A percentile compares a stretch with the other conserved stretches of the same genome.
These are phyloP conservation scores for Bertia moriformis DNA, from an alignment of 2,329 filamentous ascomycete genomes.

Conservation along the genomic window DNA sequence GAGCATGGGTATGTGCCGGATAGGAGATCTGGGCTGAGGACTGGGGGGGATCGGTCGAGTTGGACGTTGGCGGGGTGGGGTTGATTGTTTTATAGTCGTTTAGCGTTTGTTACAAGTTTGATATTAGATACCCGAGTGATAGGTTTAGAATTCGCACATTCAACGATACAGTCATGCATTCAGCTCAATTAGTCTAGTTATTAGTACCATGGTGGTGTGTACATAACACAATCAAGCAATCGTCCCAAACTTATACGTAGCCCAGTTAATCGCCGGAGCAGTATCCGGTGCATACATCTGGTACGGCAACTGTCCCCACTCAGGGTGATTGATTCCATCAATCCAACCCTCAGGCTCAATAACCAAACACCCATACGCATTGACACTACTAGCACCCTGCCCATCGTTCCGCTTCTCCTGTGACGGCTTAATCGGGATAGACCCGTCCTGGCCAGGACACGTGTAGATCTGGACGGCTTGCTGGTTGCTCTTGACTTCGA, in stretches of 20 bases:
- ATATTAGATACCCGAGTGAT: not conserved
- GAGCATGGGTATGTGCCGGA: not conserved
- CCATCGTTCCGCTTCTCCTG: conserved; percentile 7
- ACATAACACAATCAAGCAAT: not conserved
- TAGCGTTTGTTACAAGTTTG: no score
- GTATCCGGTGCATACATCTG: conserved; percentile 3
- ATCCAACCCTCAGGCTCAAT: conserved; percentile 10
- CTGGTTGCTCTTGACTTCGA: conserved; percentile 44
- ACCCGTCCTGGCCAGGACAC: conserved; percentile 38
- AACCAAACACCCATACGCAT: conserved; percentile 4
- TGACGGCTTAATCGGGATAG: conserved; percentile 9
- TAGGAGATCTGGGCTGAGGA: not conserved
- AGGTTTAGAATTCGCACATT: no score
- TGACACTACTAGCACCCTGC: conserved; percentile 8
- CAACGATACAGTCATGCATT: no score
- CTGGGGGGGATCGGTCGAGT: conserved; percentile 1
- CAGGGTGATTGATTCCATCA: conserved; percentile 5
- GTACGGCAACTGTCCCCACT: conserved; percentile 3
- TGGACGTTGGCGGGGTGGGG: not conserved
- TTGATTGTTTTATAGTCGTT: not conserved
- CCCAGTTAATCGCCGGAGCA: not conserved
- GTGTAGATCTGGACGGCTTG: conserved; percentile 45
- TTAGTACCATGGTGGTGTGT: no score
- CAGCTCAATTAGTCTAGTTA: no score
- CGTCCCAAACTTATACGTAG: not conserved